Base-by-base conservation (phyloP, 2,329 filamentous ascomycete genomes). In the Ophiostoma perfectum region DNA sequence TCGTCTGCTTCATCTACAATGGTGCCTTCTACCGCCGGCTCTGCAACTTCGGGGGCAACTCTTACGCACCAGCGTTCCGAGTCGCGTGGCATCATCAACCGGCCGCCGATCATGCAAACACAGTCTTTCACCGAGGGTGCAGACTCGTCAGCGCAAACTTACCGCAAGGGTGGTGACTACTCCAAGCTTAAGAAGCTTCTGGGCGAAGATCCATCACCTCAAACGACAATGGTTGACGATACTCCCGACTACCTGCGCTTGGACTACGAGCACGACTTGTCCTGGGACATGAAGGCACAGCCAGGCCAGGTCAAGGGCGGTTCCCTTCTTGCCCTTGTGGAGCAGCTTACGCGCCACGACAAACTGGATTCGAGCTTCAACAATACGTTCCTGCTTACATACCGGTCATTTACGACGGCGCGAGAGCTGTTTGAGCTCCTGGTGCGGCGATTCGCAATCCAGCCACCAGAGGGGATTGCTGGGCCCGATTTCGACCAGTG, bases 351-450 rank as follows among this genome's bases (percentile, higher is more conserved):
- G 16, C 88, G 95, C 65, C 95, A 99, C 76, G 95, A 99, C 79
- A 95, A 96, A 75, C 85, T 97, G 14, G 95, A 98, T 76, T 92
- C 93, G 3, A 94, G 86, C 71, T 98, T 98, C 80, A 98, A 98
- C 81, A 96, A 94, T 75, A 99, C 95, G 0, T 99, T 99, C 83
- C 87, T 99, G 16, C 86, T 99, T 49, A 99, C 95, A 0, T 99
- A 99, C 77, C 87, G 91, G 71, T 99, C 95, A 0, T 99, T 99
- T 75, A 98, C 95, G 0, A 88, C 89, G 2, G 95, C 94, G 0
- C 84, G 90, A 5, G 95, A 98, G 78, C 83, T 99, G 0, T 98
- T 98, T 75, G 93, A 97, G 78, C 85, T 97, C 76, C 82, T 99
- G 7, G 93, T 97, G 9, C 91, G 93, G 77, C 86, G 95, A 67